Base-by-base conservation (phyloP, 2,329 filamentous ascomycete genomes). In the Sphaerostilbella broomeana region DNA sequence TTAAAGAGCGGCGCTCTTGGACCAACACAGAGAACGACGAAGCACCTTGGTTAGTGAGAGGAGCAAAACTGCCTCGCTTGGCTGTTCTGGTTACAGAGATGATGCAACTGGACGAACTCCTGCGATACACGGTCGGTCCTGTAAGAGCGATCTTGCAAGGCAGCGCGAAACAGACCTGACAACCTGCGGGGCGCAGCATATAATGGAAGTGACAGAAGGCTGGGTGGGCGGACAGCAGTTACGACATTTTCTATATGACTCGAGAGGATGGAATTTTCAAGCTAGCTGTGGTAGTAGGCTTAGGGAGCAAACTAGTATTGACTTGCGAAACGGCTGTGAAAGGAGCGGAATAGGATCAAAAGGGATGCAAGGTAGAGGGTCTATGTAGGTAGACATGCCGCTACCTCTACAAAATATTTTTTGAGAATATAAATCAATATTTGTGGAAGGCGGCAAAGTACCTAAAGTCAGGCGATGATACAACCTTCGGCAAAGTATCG, bases 371-470 rank as follows among this genome's bases (percentile, higher is more conserved):
- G 22, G 22, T 25, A 12, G 22, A 25, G 22, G 22, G n/a, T n/a
- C n/a, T n/a, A n/a, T 22, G 26, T 33, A 18, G 20, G 12, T 11
- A 13, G 2, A 26, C 28, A 28, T 38, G 18, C 15, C 21, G n/a
- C 15, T n/a, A 7, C n/a, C n/a, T n/a, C n/a, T n/a, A n/a, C n/a
- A n/a, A 17, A 18, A n/a, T 18, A 11, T 17, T 18, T 32, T 28
- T 15, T 15, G 13, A 13, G 16, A 28, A 15, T n/a, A 28, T 15
- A 28, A 15, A 41, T 45, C 16, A 57, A 57, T 24, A 55, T 57
- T 34, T n/a, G n/a, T 58, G 47, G 54, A 45, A 56, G 35, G 53
- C 51, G 15, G 52, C 53, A 4, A 55, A 51, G 35, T 57, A 58
- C 30, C 40, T 58, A 12, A 43, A 51, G 26, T 44, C 46, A 2